Evolutionary conservation across 139 green algal genomes (phyloP), one percentile per base, ranked within the genome.

Genomic region (Chlorella sp.): DNA sequence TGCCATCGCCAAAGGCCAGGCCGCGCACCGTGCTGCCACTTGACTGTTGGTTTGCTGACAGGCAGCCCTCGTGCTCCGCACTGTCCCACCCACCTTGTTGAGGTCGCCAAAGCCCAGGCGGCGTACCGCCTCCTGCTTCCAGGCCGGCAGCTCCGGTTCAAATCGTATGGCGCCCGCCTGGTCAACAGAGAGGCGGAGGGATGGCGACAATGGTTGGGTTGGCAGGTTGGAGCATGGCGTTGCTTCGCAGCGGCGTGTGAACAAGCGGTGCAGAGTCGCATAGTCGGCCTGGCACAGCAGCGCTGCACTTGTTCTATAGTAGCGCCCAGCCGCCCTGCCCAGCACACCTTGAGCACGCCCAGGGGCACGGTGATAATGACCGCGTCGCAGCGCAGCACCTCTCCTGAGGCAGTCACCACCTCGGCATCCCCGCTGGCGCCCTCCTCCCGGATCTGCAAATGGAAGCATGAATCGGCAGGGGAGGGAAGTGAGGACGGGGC

Each of bases 51-150:
- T n/a, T n/a, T n/a, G n/a, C n/a, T n/a, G n/a, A n/a, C n/a, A n/a
- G n/a, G n/a, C n/a, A n/a, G n/a, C n/a, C n/a, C n/a, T n/a, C n/a
- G n/a, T n/a, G n/a, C n/a, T n/a, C n/a, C n/a, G n/a, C n/a, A n/a
- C n/a, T n/a, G n/a, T n/a, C n/a, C n/a, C n/a, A n/a, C n/a, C n/a
- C n/a, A n/a, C n/a, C n/a, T n/a, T n/a, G 88, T 98, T 97, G 4
- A 98, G 90, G 36, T 92, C 88, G 4, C 96, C 96, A 88, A 95
- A 96, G 74, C 96, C 95, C 6, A 98, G 86, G 38, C 83, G 82
- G 9, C 85, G 34, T n/a, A 98, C 92, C 25, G 93, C 93, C 1
- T 83, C 75, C 18, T 51, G 67, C 88, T 98, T 98, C 92, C 89
- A 95, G 38, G 70, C 47, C 0, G 94, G 94, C 67, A 98, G 88